Conservation (phyloP, 78 protist genomes). For the Isochrysis galbana region DNA sequence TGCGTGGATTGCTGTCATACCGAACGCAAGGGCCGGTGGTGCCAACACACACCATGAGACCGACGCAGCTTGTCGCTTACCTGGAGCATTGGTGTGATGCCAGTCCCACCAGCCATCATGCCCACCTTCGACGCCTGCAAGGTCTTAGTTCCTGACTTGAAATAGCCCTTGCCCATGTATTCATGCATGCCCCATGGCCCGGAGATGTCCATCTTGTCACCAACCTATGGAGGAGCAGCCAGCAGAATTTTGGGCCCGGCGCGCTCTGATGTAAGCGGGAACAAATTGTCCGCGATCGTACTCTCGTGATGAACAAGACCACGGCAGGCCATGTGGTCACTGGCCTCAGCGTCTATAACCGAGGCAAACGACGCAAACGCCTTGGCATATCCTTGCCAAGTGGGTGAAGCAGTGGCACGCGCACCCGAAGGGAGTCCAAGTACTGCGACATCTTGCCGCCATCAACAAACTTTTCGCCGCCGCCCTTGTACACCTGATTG, state of each 20-base stretch:
- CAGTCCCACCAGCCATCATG: conserved; percentile 75
- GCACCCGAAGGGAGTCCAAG: conserved; percentile 40
- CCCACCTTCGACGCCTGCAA: neutral
- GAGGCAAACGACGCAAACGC: too few species aligned
- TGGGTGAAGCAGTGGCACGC: too few species aligned
- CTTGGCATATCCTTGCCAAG: too few species aligned
- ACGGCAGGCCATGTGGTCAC: too few species aligned
- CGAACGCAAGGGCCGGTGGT: neutral
- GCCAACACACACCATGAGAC: too few species aligned
- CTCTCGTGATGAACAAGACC: too few species aligned
- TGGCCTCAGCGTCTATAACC: too few species aligned
- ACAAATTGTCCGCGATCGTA: too few species aligned
- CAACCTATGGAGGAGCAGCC: conserved; percentile 30
- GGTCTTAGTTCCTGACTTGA: neutral
- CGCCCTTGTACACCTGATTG: conserved; percentile 22
- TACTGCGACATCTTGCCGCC: conserved; percentile 70
- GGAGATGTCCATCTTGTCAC: conserved; percentile 62
- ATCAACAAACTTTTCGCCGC: neutral
- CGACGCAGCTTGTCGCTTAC: too few species aligned
- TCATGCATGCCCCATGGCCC: conserved; percentile 63
- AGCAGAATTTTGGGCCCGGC: too few species aligned
- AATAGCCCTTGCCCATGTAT: conserved; percentile 22
- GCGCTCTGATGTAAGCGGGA: too few species aligned
- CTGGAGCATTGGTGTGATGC: conserved; percentile 60
- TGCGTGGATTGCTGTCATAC: neutral